Conservation (phyloP, 495 filamentous ascomycete species). For the Aspergillus mulundensis region DNA sequence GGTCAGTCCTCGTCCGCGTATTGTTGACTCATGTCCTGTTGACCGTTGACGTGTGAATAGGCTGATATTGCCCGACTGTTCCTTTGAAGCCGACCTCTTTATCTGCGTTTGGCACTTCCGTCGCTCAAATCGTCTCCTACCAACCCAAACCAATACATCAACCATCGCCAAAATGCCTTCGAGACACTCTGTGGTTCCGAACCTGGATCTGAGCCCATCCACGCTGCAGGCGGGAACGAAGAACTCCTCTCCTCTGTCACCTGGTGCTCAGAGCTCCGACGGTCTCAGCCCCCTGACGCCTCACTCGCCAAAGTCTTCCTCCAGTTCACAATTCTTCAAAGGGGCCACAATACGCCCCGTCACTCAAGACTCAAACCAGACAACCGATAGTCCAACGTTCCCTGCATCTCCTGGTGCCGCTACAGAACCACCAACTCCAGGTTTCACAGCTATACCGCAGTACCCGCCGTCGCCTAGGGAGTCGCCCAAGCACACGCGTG, state of each 20-base stretch:
- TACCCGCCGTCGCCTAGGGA: conserved; percentile 49
- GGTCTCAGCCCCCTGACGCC: conserved; percentile 42
- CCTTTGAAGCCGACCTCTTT: not conserved
- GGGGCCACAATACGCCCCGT: conserved; percentile 44
- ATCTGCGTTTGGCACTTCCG: not conserved
- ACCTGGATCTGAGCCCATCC: conserved; percentile 41
- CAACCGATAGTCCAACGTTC: conserved; percentile 31
- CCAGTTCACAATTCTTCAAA: conserved; percentile 40
- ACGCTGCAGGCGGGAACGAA: conserved; percentile 32
- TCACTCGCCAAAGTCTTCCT: conserved; percentile 40
- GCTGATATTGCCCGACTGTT: not conserved
- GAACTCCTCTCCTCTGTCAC: conserved; percentile 33
- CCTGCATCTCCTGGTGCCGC: conserved; percentile 27
- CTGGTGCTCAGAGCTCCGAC: conserved; percentile 37
- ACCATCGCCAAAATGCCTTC: conserved; percentile 36
- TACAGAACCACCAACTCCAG: conserved; percentile 39
- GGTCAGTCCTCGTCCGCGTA: conserved; percentile 1
- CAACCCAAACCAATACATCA: not conserved
- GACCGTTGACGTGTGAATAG: not conserved
- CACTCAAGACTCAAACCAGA: conserved; percentile 36
- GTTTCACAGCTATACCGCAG: conserved; percentile 51
- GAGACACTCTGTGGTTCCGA: conserved; percentile 38
- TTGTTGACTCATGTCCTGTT: not conserved
- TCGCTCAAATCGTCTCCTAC: not conserved
- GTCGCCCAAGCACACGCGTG: conserved; percentile 47